Evolutionary conservation across 352 stramenopile genomes (phyloP), one percentile per base, ranked within the genome.

Genomic region (Pythium biforme): DNA sequence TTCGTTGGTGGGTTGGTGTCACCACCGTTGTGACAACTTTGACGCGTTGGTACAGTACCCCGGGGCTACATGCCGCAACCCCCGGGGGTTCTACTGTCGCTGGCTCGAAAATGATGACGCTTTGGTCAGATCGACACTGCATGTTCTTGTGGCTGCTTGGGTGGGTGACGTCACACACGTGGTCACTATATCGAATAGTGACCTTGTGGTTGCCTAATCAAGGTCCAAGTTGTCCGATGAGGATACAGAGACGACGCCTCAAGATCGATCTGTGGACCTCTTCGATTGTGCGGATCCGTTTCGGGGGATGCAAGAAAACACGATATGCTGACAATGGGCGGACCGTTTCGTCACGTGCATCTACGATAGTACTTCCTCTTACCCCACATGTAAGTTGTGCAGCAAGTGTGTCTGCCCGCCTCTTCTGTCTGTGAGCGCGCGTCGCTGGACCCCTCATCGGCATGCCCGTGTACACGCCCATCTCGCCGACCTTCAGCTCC

Each of bases 401-500:
- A n/a, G n/a, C n/a, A n/a, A n/a, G n/a, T n/a, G n/a, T n/a, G n/a
- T n/a, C n/a, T n/a, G n/a, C n/a, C n/a, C n/a, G n/a, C n/a, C n/a
- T n/a, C n/a, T n/a, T n/a, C n/a, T n/a, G n/a, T n/a, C n/a, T n/a
- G n/a, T n/a, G n/a, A n/a, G n/a, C n/a, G n/a, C n/a, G n/a, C n/a
- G n/a, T n/a, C n/a, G n/a, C n/a, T n/a, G n/a, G n/a, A n/a, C n/a
- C n/a, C n/a, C n/a, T n/a, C n/a, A n/a, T n/a, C n/a, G n/a, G 31
- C 7, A 89, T 89, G 80, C 80, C 74, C 48, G 69, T 84, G 45
- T 78, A 86, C 64, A 64, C 80, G 59, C 65, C 75, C 34, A 84
- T 91, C 63, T 76, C 76, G 46, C 82, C 82, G 55, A 87, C 77
- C 53, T 86, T 88, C 68, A 88, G 74, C 65, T 52, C 50, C 20